Conservation (phyloP, 345 rosid genomes). For the Clausena lansium region DNA sequence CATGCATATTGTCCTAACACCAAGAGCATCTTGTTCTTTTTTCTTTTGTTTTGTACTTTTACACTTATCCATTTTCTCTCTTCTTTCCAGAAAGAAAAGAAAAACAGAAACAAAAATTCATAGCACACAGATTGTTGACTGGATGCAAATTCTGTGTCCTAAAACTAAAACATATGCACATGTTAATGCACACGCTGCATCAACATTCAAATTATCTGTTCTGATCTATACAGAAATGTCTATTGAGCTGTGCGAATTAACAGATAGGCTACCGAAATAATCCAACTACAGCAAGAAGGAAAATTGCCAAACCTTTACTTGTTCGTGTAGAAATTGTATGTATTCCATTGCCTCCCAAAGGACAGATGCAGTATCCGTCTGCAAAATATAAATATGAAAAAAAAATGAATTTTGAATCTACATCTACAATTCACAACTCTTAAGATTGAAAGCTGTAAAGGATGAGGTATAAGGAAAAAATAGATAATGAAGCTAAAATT, state of each 20-base stretch:
- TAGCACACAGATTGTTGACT: background rate
- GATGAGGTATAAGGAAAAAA: background rate
- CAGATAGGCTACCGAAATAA: background rate
- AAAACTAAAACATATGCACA: too few species aligned
- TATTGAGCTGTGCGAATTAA: background rate
- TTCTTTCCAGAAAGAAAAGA: background rate
- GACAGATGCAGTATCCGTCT: slow-evolving; percentile 99
- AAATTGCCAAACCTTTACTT: slow-evolving; percentile 73
- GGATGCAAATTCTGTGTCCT: background rate
- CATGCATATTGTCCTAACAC: background rate
- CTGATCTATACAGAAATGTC: background rate
- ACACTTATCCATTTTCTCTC: background rate
- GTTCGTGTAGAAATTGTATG: slow-evolving; percentile 92
- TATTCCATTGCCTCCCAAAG: slow-evolving; percentile 81
- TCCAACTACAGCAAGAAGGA: slow-evolving; percentile 9
- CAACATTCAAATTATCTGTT: background rate
- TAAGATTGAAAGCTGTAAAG: background rate
- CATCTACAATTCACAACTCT: background rate
- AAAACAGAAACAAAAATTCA: background rate
- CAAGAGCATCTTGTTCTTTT: background rate
- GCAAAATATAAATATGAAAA: slow-evolving; percentile 12
- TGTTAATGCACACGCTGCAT: background rate
- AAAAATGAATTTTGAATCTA: slow-evolving; percentile 6
- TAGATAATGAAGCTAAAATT: background rate
- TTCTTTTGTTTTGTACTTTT: background rate